Percentiles rank a stretch among this genome's conserved stretches.
Conservation (phyloP, 495 filamentous ascomycete genomes). For the Xeromyces bisporus region DNA sequence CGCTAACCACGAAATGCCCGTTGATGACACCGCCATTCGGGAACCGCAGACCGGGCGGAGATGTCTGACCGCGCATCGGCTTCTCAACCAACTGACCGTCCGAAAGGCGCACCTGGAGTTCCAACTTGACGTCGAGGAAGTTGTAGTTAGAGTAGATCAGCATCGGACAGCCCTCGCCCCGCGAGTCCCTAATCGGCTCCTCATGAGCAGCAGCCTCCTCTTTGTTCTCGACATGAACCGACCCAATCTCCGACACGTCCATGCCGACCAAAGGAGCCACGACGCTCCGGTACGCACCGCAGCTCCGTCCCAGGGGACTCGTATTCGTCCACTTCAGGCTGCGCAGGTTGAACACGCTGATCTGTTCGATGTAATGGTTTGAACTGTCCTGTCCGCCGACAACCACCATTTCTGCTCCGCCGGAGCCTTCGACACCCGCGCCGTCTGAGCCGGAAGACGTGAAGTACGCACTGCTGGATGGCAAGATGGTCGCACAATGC, state of each 20-base stretch:
- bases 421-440: constrained; percentile 71
- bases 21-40: constrained; percentile 90
- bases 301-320: constrained; percentile 66
- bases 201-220: constrained; percentile 25
- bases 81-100: constrained; percentile 79
- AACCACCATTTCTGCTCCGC: constrained; percentile 93
- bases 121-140: constrained; percentile 89
- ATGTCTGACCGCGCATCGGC: constrained; percentile 70
- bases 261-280: constrained; percentile 65
- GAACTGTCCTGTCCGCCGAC: constrained; percentile 91
- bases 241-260: constrained; percentile 56
- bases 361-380: constrained; percentile 98
- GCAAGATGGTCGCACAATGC: constrained; percentile 85
- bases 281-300: constrained; percentile 90
- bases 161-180: constrained; percentile 59
- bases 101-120: constrained; percentile 69
- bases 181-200: constrained; percentile 22
- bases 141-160: constrained; percentile 99
- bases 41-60: constrained; percentile 82
- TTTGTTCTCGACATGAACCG: constrained; percentile 18
- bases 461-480: constrained; percentile 71
- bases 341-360: constrained; percentile 94
- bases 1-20: constrained; percentile 89
- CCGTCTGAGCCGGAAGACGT: constrained; percentile 70
- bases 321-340: constrained; percentile 92